Conservation (phyloP, 1,284 basidiomycete genomes). For the Paramarasmius palmivorus region DNA sequence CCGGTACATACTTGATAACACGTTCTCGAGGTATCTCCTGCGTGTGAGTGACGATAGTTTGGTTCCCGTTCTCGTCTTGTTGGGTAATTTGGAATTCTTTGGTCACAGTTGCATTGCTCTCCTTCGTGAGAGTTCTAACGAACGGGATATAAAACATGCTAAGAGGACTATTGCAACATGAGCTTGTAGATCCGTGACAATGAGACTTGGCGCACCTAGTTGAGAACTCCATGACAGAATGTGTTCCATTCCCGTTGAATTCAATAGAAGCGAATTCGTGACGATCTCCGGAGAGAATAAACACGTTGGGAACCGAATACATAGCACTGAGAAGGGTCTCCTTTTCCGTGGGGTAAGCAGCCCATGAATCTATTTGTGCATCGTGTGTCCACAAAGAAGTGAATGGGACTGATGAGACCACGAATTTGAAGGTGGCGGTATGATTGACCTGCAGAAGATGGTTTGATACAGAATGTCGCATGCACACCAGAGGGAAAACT, state of each 20-base stretch:
- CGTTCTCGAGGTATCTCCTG: slow-evolving; percentile 57
- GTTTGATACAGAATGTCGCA: background rate
- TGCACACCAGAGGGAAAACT: slow-evolving; percentile 10
- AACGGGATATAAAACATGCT: slow-evolving; percentile 76
- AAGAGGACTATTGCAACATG: slow-evolving; percentile 49
- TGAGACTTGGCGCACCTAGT: slow-evolving; percentile 26
- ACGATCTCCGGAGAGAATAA: slow-evolving; percentile 70
- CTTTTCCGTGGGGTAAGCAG: slow-evolving; percentile 67
- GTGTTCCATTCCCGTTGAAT: slow-evolving; percentile 45
- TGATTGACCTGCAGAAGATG: slow-evolving; percentile 55
- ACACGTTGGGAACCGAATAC: slow-evolving; percentile 72
- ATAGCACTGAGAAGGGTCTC: slow-evolving; percentile 55
- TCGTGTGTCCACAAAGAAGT: slow-evolving; percentile 76
- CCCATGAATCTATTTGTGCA: slow-evolving; percentile 72
- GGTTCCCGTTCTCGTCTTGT: slow-evolving; percentile 23
- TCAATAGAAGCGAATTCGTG: slow-evolving; percentile 82
- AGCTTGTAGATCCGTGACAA: background rate
- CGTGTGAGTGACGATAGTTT: slow-evolving; percentile 17
- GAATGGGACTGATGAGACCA: slow-evolving; percentile 78
- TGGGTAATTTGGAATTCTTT: background rate
- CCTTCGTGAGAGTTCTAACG: slow-evolving; percentile 45
- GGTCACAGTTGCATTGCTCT: slow-evolving; percentile 42
- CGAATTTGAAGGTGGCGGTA: slow-evolving; percentile 82
- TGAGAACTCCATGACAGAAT: slow-evolving; percentile 41
- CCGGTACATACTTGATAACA: slow-evolving; percentile 63